These are phyloP conservation scores for Colletotrichum camelliae DNA, from an alignment of 2,329 filamentous ascomycete species.

Conservation along the genomic window DNA sequence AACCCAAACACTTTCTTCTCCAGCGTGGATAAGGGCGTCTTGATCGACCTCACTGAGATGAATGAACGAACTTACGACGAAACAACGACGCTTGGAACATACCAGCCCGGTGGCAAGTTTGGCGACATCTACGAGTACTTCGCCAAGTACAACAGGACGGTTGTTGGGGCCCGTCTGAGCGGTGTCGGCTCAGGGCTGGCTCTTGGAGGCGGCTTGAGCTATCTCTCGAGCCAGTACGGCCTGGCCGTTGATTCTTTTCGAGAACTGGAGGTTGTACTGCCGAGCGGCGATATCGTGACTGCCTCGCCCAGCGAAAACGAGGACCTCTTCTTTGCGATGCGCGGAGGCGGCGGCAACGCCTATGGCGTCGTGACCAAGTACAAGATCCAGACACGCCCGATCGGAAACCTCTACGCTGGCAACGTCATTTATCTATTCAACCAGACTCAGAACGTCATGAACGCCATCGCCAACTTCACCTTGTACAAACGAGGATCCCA, in stretches of 20 bases:
- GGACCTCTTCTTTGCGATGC: neutral
- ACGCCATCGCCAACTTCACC: neutral
- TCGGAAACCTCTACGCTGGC: neutral
- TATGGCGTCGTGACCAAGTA: neutral
- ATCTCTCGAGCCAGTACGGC: neutral
- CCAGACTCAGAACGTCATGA: neutral
- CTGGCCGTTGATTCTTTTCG: neutral
- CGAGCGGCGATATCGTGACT: neutral
- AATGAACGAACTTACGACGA: neutral
- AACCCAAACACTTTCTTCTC: neutral
- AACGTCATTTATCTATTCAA: neutral
- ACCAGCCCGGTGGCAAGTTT: neutral
- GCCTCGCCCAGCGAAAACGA: neutral
- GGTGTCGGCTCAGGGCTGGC: neutral
- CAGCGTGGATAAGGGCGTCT: neutral
- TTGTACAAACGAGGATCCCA: neutral
- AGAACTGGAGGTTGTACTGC: neutral
- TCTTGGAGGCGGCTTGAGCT: neutral
- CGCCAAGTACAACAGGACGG: neutral
- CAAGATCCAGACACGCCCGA: neutral
- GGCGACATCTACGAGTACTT: neutral
- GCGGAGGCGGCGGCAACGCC: neutral
- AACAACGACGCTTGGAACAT: neutral
- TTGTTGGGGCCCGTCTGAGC: neutral
- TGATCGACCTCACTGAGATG: neutral